Evolutionary conservation across 495 filamentous ascomycete genomes (phyloP).

Genomic region (Xylaria sp.): DNA sequence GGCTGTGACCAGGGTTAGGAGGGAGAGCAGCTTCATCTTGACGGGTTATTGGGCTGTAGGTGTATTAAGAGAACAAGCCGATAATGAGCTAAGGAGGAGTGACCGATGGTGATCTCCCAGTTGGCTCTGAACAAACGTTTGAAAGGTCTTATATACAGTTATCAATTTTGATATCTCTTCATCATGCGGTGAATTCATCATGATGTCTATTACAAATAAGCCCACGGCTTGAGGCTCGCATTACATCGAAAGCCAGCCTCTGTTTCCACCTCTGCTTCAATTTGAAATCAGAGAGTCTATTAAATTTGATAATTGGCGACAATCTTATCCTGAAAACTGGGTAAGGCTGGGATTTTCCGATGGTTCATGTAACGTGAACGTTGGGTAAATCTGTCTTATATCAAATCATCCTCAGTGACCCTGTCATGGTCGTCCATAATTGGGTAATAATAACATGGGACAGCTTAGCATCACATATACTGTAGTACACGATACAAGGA

Average conservation of each 20-base stretch:
- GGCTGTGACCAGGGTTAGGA: conserved; percentile 20
- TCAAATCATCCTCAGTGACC: not conserved
- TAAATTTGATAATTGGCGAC: not conserved
- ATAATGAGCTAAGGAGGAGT: not conserved
- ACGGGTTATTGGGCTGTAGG: not conserved
- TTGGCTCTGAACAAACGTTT: not conserved
- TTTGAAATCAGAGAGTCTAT: conserved; percentile 10
- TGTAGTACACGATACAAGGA: not conserved
- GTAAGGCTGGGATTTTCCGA: not conserved
- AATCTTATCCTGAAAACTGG: not conserved
- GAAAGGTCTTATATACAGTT: conserved; percentile 13
- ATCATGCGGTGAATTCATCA: not conserved
- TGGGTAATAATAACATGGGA: not conserved
- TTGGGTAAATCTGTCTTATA: not conserved
- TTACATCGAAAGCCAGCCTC: not conserved
- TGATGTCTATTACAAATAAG: conserved; percentile 13
- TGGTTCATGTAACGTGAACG: not conserved
- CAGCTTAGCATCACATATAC: not conserved
- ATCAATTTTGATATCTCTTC: not conserved
- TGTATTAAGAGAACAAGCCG: not conserved
- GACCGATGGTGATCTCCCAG: not conserved
- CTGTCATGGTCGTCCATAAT: not conserved
- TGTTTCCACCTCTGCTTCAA: not conserved
- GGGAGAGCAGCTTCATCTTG: conserved; percentile 22
- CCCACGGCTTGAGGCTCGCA: not conserved